phyloP scores from a whole-genome alignment of 106 monocot genomes.

The Dendrobium officinale region DNA sequence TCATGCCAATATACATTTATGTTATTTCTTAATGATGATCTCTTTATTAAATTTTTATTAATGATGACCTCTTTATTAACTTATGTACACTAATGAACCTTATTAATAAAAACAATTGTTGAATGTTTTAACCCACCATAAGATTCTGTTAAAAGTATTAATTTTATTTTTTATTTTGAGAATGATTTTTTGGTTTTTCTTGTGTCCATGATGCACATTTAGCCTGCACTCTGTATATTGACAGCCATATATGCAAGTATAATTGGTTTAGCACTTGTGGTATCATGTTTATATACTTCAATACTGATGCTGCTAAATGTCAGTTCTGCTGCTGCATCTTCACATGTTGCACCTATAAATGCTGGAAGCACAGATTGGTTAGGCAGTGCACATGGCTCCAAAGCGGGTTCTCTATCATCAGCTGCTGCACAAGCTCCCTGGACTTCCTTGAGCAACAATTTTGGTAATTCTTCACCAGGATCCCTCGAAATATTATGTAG shows the following conservation, averaged over 20 bases:
- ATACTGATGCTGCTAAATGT: slow-evolving; percentile 7
- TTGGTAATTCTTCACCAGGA: slow-evolving; percentile 42
- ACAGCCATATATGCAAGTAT: background rate
- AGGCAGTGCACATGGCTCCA: slow-evolving; percentile 64
- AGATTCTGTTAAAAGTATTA: background rate
- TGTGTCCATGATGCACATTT: background rate
- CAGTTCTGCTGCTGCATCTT: slow-evolving; percentile 95
- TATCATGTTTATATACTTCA: background rate
- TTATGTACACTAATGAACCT: background rate
- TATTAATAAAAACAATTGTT: background rate
- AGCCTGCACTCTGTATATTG: background rate
- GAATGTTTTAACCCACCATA: background rate
- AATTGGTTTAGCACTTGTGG: background rate
- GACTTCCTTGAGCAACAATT: slow-evolving; percentile 71
- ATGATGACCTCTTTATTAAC: background rate
- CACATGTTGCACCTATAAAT: slow-evolving; percentile 61
- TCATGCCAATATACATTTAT: background rate
- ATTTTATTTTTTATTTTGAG: background rate
- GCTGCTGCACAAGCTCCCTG: slow-evolving; percentile 34
- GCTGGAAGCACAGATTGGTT: slow-evolving; percentile 73
- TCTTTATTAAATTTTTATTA: background rate
- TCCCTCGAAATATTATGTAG: slow-evolving; percentile 64
- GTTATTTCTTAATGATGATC: background rate
- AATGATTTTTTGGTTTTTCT: background rate
- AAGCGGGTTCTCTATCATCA: slow-evolving; percentile 50